phyloP scores from a whole-genome alignment of 2,329 filamentous ascomycete species.

The Colletotrichum simmondsii region DNA sequence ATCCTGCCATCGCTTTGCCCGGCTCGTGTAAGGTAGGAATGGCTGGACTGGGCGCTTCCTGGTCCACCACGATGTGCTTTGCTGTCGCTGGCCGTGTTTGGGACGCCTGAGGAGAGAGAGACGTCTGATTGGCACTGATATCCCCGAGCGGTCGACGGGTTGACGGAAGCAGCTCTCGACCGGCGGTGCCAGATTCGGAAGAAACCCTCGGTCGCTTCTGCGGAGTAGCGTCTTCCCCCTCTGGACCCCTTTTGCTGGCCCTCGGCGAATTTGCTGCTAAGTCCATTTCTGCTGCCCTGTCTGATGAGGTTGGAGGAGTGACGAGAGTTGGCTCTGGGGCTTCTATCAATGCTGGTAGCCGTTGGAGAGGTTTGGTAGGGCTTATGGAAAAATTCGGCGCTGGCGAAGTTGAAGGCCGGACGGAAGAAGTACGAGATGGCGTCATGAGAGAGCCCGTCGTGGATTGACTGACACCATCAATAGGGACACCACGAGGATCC shows the following conservation, averaged over 20 bases:
- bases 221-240: not conserved
- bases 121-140: slow-evolving; percentile 37
- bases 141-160: slow-evolving; percentile 37
- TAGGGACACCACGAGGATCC: slow-evolving; percentile 55
- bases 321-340: not conserved
- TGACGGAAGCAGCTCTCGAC: not conserved
- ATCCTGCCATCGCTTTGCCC: not conserved
- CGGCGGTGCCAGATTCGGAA: not conserved
- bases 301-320: slow-evolving; percentile 33
- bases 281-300: slow-evolving; percentile 1
- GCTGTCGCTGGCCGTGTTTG: not conserved
- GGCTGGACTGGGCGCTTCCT: not conserved
- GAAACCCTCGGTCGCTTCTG: not conserved
- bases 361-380: not conserved
- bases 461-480: slow-evolving; percentile 58
- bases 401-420: slow-evolving; percentile 21
- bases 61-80: not conserved
- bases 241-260: not conserved
- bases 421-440: slow-evolving; percentile 16
- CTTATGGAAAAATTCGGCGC: slow-evolving; percentile 1
- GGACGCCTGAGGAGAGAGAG: not conserved
- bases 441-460: slow-evolving; percentile 45
- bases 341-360: slow-evolving; percentile 14
- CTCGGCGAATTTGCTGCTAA: not conserved
- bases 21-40: not conserved